Evolutionary conservation across 352 stramenopile genomes (phyloP), one percentile per base, ranked within the genome.

Genomic region (Pythium phragmitis): DNA sequence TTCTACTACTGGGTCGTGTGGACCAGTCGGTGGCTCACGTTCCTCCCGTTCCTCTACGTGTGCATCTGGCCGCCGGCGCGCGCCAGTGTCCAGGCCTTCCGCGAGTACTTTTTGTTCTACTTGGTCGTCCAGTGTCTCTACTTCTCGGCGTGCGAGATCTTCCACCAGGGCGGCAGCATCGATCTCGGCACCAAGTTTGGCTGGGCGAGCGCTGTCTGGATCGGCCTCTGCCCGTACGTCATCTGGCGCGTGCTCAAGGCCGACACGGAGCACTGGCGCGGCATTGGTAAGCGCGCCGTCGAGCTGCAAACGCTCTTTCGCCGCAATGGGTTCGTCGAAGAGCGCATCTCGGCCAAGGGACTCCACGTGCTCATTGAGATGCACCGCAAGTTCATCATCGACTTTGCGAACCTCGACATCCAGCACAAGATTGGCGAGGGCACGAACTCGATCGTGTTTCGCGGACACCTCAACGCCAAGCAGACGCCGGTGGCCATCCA

Each of bases 391-490:
- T 74, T 73, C 47, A 69, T 85, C 43, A 76, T 89, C 41, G 77
- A 89, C 56, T 89, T 89, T 62, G 72, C 70, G 14, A 72, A 72
- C 50, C 55, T 87, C 4, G 60, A 80, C 42, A 52, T 88, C 34
- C 45, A 69, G 13, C 28, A 77, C 8, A 48, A 65, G 6, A 78
- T 88, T 26, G 76, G 79, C 14, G 41, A 72, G 0, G 79, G 73
- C 16, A 47, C 67, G 4, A 85, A 64, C 11, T 73, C 80, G 0
- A 61, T 75, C 8, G 77, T 89, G 2, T 89, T 80, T 63, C 57
- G 63, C 12, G 80, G 80, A 13, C 63, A 61, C 17, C 56, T 83
- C 3, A 50, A 69, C 28, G 63, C 67, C 39, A 71, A 70, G 7
- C 65, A 53, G 17, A 62, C 49, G 12, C 70, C 51, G 9, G 79